phyloP scores from a whole-genome alignment of 2,329 filamentous ascomycete genomes.

The Paecilomyces fulvus region DNA sequence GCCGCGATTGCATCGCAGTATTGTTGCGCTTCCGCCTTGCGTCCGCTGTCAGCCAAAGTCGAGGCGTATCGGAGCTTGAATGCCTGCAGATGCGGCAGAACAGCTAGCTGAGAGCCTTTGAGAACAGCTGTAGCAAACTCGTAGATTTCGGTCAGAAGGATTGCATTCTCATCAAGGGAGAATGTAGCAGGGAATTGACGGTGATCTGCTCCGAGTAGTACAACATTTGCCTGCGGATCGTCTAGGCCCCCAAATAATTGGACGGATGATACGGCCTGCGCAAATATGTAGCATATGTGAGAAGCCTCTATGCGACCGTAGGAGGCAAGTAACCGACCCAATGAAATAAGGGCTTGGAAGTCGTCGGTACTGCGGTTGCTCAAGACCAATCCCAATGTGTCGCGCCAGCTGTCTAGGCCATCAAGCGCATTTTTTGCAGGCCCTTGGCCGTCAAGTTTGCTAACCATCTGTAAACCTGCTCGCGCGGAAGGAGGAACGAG shows the following conservation, averaged over 20 bases:
- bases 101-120: constrained; percentile 46
- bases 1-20: constrained; percentile 81
- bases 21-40: constrained; percentile 71
- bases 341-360: constrained; percentile 63
- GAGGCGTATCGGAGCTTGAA: constrained; percentile 90
- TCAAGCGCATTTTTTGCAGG: constrained; percentile 65
- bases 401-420: constrained; percentile 87
- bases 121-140: constrained; percentile 78
- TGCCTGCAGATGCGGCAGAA: constrained; percentile 71
- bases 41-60: constrained; percentile 73
- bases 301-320: constrained; percentile 88
- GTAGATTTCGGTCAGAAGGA: constrained; percentile 93
- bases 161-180: constrained; percentile 70
- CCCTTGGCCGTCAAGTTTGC: constrained; percentile 54
- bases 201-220: constrained; percentile 80
- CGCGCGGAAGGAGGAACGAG: constrained; percentile 87
- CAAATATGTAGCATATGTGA: constrained; percentile 89
- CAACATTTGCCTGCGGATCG: constrained; percentile 68
- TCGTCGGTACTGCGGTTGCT: constrained; percentile 83
- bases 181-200: constrained; percentile 61
- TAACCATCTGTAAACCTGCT: constrained; percentile 84
- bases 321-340: constrained; percentile 72
- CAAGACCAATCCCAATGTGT: constrained; percentile 76
- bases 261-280: constrained; percentile 44
- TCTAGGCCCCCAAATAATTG: constrained; percentile 74